Percentiles rank a stretch among this genome's conserved stretches.
Conservation (phyloP, 331 rosid genomes). For the Dryas integrifolia region DNA sequence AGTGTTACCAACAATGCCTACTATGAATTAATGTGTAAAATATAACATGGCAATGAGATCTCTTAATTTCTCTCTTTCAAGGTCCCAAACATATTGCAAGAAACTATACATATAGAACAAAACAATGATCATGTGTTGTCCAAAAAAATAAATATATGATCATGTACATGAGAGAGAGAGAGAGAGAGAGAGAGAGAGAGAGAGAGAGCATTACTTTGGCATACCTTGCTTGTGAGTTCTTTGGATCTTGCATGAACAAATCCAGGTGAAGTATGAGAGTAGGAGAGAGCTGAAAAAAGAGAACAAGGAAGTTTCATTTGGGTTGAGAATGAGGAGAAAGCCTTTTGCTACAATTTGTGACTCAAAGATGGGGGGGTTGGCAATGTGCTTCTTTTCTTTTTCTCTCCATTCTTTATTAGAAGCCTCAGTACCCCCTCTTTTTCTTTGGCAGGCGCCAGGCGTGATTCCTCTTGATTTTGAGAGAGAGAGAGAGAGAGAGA, state of each 20-base stretch:
- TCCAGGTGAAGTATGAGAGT: slow-evolving; percentile 35
- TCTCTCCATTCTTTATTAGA: slow-evolving; percentile 60
- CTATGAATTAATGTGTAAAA: too few relatives aligned
- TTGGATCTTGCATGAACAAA: slow-evolving; percentile 91
- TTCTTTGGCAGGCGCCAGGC: slow-evolving; percentile 57
- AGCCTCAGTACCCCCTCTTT: slow-evolving; percentile 38
- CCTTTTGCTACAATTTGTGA: slow-evolving; percentile 39
- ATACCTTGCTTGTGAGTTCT: slow-evolving; percentile 70
- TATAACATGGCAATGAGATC: too few relatives aligned
- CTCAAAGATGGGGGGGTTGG: slow-evolving; percentile 31
- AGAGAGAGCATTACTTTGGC: slow-evolving; percentile 10
- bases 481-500: slow-evolving; percentile 29
- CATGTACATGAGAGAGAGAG: not conserved
- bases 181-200: not conserved
- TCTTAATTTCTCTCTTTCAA: too few relatives aligned
- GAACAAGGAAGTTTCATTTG: slow-evolving; percentile 35
- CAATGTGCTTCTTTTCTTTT: slow-evolving; percentile 51
- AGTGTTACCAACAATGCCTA: too few relatives aligned
- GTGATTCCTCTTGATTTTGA: slow-evolving; percentile 46
- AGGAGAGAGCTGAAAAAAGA: slow-evolving; percentile 36
- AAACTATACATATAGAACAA: too few relatives aligned
- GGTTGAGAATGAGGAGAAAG: slow-evolving; percentile 33
- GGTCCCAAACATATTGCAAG: too few relatives aligned
- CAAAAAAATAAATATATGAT: too few relatives aligned
- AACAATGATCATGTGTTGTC: too few relatives aligned